These are phyloP conservation scores for Apiotrichum siamense DNA, from an alignment of 1,284 basidiomycete genomes.

Conservation along the genomic window DNA sequence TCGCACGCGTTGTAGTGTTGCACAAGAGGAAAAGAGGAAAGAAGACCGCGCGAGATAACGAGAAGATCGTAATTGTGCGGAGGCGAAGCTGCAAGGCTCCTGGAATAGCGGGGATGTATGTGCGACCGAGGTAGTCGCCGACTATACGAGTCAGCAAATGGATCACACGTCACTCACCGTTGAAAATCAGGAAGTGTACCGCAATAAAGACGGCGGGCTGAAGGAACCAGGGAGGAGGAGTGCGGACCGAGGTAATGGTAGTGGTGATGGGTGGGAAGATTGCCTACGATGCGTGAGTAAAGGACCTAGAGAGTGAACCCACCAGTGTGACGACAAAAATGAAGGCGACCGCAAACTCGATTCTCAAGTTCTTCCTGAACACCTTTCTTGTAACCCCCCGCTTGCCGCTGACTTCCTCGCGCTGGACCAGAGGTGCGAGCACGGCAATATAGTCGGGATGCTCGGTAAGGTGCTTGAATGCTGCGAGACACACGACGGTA, in stretches of 20 bases:
- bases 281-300: slow-evolving; percentile 56
- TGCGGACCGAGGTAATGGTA: slow-evolving; percentile 61
- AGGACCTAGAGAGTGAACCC: slow-evolving; percentile 29
- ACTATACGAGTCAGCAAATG: slow-evolving; percentile 49
- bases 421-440: slow-evolving; percentile 14
- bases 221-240: slow-evolving; percentile 38
- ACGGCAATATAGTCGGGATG: slow-evolving; percentile 29
- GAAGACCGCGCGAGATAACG: slow-evolving; percentile 64
- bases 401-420: slow-evolving; percentile 12
- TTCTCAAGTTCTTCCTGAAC: slow-evolving; percentile 57
- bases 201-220: slow-evolving; percentile 45
- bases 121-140: slow-evolving; percentile 72
- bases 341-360: slow-evolving; percentile 67
- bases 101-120: slow-evolving; percentile 61
- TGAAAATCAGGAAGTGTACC: slow-evolving; percentile 48
- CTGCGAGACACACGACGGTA: slow-evolving; percentile 24
- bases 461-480: slow-evolving; percentile 22
- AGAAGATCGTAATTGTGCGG: slow-evolving; percentile 45
- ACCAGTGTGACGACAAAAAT: slow-evolving; percentile 76
- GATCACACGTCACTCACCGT: slow-evolving; percentile 48
- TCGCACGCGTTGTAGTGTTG: slow-evolving; percentile 51
- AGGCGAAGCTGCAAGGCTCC: slow-evolving; percentile 36
- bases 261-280: slow-evolving; percentile 80
- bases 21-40: slow-evolving; percentile 77
- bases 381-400: slow-evolving; percentile 23